Evolutionary conservation across 306 rosid species (phyloP).

Genomic region (Prunus mongolica): DNA sequence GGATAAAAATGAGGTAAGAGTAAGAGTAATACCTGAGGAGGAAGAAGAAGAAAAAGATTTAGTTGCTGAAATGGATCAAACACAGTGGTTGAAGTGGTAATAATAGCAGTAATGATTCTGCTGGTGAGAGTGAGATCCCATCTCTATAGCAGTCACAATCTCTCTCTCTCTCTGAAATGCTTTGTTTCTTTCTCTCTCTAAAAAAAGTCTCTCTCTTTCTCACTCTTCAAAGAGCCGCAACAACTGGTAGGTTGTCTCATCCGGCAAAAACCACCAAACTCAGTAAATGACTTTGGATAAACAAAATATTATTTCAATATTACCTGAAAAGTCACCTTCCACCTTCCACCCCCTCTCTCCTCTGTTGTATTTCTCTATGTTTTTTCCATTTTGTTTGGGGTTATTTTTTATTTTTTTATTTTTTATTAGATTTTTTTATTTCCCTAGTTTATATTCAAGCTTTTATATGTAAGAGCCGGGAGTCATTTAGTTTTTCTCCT

Average conservation of each 20-base stretch:
- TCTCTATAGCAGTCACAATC: slow-evolving; percentile 44
- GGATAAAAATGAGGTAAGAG: background rate
- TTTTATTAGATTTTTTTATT: background rate
- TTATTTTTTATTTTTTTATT: background rate
- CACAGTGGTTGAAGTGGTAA: slow-evolving; percentile 35
- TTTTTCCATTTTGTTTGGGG: background rate
- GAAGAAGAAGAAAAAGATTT: slow-evolving; percentile 9
- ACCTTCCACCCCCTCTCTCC: background rate
- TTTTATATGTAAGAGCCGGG: background rate
- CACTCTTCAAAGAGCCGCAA: slow-evolving; percentile 67
- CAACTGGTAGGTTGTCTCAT: slow-evolving; percentile 91
- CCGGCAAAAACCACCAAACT: slow-evolving; percentile 85
- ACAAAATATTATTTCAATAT: slow-evolving; percentile 6
- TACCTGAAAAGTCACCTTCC: slow-evolving; percentile 14
- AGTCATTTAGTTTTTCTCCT: background rate
- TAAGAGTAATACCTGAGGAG: slow-evolving; percentile 38
- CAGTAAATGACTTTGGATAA: slow-evolving; percentile 31
- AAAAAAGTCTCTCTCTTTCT: slow-evolving; percentile 35
- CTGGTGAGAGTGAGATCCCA: slow-evolving; percentile 61
- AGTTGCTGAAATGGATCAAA: slow-evolving; percentile 36
- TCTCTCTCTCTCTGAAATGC: slow-evolving; percentile 16
- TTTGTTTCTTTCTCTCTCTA: slow-evolving; percentile 27
- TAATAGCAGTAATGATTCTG: slow-evolving; percentile 27
- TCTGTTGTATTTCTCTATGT: background rate
- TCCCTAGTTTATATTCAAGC: background rate